Base-by-base conservation (phyloP, 148 eudicot genomes). In the Tetragonia tetragonoides region DNA sequence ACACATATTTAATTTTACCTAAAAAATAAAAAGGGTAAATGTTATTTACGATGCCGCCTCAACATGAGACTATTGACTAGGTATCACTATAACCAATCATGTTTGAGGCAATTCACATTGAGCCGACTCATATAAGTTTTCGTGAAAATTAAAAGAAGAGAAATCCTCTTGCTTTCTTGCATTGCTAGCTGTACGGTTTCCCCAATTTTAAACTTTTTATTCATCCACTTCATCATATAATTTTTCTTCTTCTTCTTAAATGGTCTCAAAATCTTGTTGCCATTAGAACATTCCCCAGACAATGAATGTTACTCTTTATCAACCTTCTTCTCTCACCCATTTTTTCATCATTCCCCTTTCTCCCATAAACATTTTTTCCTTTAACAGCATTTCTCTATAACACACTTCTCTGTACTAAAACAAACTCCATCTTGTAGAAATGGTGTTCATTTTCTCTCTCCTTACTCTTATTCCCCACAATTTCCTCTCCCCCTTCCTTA, bases 251-350 rank as follows among this genome's bases (percentile, higher is more conserved):
- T n/a, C n/a, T n/a, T n/a, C 11, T 37, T 3, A 10, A 23, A 20
- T 2, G 23, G n/a, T 42, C 69, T 66, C 69, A 47, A 75, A 53
- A 56, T 41, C 18, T 60, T n/a, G 57, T 24, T 56, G 12, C 51
- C 72, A 66, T n/a, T 75, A 59, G 77, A 76, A 81, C 80, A 81
- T 81, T 77, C 80, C 84, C 80, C 51, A 81, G 73, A 77, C 80
- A 81, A 76, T 81, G 69, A 72, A 77, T 81, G 84, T 54, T 77
- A 74, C 44, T 59, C 61, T 59, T 51, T 76, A 81, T 75, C 80
- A 81, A 71, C 76, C 80, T 74, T n/a, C 57, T 68, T 7, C 69
- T n/a, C n/a, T n/a, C n/a, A n/a, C n/a, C n/a, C n/a, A n/a, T n/a
- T n/a, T n/a, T n/a, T n/a, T n/a, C n/a, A n/a, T n/a, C n/a, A n/a